Percentiles rank a stretch among this genome's conserved stretches.
Evolutionary conservation across 352 stramenopile genomes (phyloP).

Genomic region (Pythium myriotylum): DNA sequence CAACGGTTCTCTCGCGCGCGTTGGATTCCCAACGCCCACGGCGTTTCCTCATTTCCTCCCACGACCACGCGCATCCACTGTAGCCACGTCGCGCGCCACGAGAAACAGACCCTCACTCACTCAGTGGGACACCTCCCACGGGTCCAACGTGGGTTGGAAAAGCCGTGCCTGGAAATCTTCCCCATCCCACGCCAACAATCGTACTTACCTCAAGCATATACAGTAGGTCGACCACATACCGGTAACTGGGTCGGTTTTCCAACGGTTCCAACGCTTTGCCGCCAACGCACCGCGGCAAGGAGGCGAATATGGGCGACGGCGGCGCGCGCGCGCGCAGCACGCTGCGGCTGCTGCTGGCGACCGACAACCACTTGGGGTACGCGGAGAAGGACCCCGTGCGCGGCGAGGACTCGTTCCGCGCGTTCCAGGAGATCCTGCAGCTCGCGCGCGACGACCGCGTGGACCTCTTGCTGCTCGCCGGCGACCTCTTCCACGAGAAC

Average conservation of each 20-base stretch:
- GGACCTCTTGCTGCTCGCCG: slow-evolving; percentile 94
- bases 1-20: too few relatives aligned
- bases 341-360: slow-evolving; percentile 93
- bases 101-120: background rate
- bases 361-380: slow-evolving; percentile 99
- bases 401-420: slow-evolving; percentile 91
- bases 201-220: too few relatives aligned
- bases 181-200: too few relatives aligned
- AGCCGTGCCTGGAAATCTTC: too few relatives aligned
- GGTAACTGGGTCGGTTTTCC: too few relatives aligned
- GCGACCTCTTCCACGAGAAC: slow-evolving; percentile 99
- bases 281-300: background rate
- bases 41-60: too few relatives aligned
- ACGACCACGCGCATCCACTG: too few relatives aligned
- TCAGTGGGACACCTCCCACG: too few relatives aligned
- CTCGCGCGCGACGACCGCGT: slow-evolving; percentile 68
- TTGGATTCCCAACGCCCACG: too few relatives aligned
- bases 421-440: slow-evolving; percentile 88
- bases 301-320: slow-evolving; percentile 18
- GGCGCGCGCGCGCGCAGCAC: slow-evolving; percentile 38
- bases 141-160: too few relatives aligned
- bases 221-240: too few relatives aligned
- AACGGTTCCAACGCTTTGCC: too few relatives aligned
- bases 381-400: slow-evolving; percentile 96
- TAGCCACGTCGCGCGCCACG: background rate